Percentiles rank a stretch among this genome's conserved stretches.
phyloP scores from a whole-genome alignment of 352 stramenopile species.

The Pythium dissimile region DNA sequence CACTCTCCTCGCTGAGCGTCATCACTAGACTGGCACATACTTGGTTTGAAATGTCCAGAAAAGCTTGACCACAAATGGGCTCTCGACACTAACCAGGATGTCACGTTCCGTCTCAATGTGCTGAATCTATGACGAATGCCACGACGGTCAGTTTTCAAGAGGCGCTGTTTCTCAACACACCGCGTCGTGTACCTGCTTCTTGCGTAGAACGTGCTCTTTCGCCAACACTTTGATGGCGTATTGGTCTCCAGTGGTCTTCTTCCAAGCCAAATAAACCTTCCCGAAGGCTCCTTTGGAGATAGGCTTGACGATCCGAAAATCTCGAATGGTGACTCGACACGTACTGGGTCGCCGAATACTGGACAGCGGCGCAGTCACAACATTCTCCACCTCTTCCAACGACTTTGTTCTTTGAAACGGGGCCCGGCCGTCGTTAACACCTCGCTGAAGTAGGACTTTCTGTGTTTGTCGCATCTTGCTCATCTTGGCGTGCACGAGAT shows the following conservation, averaged over 20 bases:
- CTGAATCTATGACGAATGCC: slow-evolving; percentile 38
- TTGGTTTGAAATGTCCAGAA: slow-evolving; percentile 91
- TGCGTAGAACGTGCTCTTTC: slow-evolving; percentile 86
- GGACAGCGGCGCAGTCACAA: neutral
- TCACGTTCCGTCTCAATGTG: slow-evolving; percentile 88
- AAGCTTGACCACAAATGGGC: slow-evolving; percentile 89
- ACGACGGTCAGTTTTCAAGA: neutral
- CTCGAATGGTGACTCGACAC: slow-evolving; percentile 65
- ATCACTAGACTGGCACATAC: slow-evolving; percentile 30
- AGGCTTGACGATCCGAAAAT: slow-evolving; percentile 89
- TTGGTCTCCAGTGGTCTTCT: slow-evolving; percentile 86
- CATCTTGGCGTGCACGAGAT: slow-evolving; percentile 86
- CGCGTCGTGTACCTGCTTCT: slow-evolving; percentile 74
- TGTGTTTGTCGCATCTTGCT: slow-evolving; percentile 82
- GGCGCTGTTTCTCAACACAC: neutral
- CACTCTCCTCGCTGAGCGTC: neutral
- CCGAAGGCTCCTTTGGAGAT: slow-evolving; percentile 90
- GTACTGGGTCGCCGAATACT: slow-evolving; percentile 27
- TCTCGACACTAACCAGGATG: slow-evolving; percentile 83
- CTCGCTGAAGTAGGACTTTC: slow-evolving; percentile 73
- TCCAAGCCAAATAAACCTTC: slow-evolving; percentile 84
- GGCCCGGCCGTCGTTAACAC: slow-evolving; percentile 31
- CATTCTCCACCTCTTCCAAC: slow-evolving; percentile 59
- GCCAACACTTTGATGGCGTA: slow-evolving; percentile 91
- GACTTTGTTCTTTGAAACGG: slow-evolving; percentile 80